These are phyloP conservation scores for Isochrysis galbana DNA, from an alignment of 78 protist genomes.

Conservation along the genomic window DNA sequence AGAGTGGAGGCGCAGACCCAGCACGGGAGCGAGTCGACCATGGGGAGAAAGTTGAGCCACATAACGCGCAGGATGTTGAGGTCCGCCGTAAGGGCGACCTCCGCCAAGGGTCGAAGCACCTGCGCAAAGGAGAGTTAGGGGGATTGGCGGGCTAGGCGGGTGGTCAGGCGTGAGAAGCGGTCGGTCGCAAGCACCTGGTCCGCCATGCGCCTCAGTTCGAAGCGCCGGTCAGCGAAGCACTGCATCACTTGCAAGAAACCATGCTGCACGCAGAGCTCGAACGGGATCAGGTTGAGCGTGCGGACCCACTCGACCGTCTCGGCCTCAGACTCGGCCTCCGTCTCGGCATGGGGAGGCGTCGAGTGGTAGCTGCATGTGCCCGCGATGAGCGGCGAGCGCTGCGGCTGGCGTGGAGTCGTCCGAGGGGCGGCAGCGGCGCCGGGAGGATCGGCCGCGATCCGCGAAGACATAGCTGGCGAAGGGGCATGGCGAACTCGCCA, in stretches of 20 bases:
- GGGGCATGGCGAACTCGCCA: no score
- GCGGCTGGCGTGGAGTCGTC: no score
- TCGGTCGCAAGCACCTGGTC: slow-evolving; percentile 15
- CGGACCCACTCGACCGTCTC: not conserved
- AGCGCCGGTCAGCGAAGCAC: slow-evolving; percentile 10
- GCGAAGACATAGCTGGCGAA: no score
- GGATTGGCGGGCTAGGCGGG: not conserved
- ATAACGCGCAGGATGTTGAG: not conserved
- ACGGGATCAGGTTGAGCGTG: not conserved
- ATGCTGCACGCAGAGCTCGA: not conserved
- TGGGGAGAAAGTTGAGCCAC: not conserved
- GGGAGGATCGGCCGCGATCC: no score
- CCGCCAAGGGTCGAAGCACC: not conserved
- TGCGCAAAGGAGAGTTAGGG: no score
- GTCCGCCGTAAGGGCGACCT: not conserved
- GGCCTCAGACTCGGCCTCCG: not conserved
- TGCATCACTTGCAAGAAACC: not conserved
- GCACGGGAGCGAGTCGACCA: slow-evolving; percentile 22
- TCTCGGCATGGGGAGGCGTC: no score
- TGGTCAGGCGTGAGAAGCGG: not conserved
- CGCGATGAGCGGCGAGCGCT: no score
- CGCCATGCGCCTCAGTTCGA: slow-evolving; percentile 15
- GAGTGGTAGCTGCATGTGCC: no score
- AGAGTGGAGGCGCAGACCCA: not conserved
- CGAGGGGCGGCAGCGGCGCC: no score